Conservation (phyloP, 2,329 filamentous ascomycete species). For the Pestalotiopsis sp. region DNA sequence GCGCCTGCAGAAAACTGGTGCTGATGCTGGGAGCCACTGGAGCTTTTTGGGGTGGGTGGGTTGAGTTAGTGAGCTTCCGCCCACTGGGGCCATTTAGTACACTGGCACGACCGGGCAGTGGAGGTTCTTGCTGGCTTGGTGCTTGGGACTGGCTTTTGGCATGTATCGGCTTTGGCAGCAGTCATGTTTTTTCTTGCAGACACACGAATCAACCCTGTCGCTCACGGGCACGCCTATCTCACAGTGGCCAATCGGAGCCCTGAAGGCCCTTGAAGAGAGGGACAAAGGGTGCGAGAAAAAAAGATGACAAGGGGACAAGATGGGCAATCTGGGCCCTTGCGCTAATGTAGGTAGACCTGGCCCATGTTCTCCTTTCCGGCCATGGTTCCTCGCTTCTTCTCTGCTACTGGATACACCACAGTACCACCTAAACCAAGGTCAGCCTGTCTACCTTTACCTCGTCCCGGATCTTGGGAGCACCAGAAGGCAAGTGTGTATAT, state of each 20-base stretch:
- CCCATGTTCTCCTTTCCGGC: not conserved
- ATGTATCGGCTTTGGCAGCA: not conserved
- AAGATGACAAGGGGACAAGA: slow-evolving; percentile 1
- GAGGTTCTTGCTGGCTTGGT: not conserved
- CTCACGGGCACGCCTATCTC: not conserved
- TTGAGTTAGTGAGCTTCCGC: not conserved
- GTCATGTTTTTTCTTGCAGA: not conserved
- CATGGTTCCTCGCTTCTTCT: not conserved
- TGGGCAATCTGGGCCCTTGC: slow-evolving; percentile 4
- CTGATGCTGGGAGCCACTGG: not conserved
- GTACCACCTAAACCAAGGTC: not conserved
- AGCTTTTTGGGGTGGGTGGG: not conserved
- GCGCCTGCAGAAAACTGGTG: not conserved
- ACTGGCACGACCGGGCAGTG: not conserved
- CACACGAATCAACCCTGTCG: not conserved
- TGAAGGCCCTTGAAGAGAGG: not conserved
- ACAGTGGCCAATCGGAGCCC: not conserved
- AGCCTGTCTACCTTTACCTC: not conserved
- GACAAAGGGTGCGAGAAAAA: not conserved
- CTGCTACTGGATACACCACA: not conserved
- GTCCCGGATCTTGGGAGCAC: not conserved
- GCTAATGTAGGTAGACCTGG: slow-evolving; percentile 1
- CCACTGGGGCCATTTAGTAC: not conserved
- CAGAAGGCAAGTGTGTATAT: not conserved
- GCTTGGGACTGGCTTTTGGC: not conserved